Percentiles rank a stretch among this genome's conserved stretches.
phyloP scores from a whole-genome alignment of 2,329 filamentous ascomycete genomes.

The Aspergillus terreus region DNA sequence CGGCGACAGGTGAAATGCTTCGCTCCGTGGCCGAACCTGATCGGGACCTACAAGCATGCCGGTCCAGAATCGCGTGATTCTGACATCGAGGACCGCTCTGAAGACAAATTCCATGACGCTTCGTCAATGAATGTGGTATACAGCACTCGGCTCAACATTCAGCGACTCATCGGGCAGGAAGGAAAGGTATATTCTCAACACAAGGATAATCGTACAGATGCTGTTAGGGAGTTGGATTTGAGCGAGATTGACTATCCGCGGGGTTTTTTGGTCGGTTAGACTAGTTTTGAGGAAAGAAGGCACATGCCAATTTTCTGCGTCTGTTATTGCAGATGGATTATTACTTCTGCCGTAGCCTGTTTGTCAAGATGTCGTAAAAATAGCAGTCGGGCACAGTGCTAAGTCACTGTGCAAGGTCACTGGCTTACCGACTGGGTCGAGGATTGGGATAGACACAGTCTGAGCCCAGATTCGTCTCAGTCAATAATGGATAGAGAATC shows the following conservation, averaged over 20 bases:
- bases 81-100: constrained; percentile 23
- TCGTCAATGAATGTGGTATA: constrained; percentile 21
- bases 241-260: constrained; percentile 19
- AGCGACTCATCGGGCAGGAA: constrained; percentile 16
- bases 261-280: neutral
- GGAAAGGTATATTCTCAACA: constrained; percentile 20
- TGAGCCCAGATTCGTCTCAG: too few species aligned
- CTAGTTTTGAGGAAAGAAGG: too few species aligned
- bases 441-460: too few species aligned
- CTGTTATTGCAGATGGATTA: too few species aligned
- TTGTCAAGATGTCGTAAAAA: too few species aligned
- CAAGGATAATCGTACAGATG: constrained; percentile 12
- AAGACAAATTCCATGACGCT: constrained; percentile 13
- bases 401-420: too few species aligned
- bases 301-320: too few species aligned
- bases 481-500: too few species aligned
- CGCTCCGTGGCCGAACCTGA: constrained; percentile 45
- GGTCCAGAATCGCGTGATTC: constrained; percentile 30
- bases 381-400: too few species aligned
- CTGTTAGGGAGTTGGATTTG: constrained; percentile 15
- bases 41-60: constrained; percentile 45
- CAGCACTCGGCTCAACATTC: constrained; percentile 23
- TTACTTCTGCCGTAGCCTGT: too few species aligned
- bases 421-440: too few species aligned
- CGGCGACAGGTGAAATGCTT: constrained; percentile 29